Evolutionary conservation across 2,329 filamentous ascomycete species (phyloP), one percentile per base, ranked within the genome.

Genomic region (Emmonsiellopsis sp.): DNA sequence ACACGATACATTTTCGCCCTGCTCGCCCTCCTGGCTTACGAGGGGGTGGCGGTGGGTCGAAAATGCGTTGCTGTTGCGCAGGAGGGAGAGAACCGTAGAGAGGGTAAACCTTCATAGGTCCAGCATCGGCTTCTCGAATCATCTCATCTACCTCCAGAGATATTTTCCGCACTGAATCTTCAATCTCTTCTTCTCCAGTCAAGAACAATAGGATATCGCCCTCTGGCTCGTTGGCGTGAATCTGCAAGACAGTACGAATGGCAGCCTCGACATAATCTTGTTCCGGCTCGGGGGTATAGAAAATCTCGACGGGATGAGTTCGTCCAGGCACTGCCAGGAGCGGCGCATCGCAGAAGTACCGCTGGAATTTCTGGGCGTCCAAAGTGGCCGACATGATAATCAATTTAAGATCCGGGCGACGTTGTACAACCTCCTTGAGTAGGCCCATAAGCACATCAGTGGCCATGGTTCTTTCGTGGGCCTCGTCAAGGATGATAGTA

Each of bases 321-420:
- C 93, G 85, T 67, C 93, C 93, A 37, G 93, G 93, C 2, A 98
- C 93, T 26, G 92, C 89, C 51, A 98, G 82, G 41, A 98, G 79
- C 6, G 93, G 93, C 4, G 93, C 93, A 63, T 95, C 83, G 73
- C 90, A 88, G 76, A 98, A 98, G 75, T 98, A 98, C 56, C 84
- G 85, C 71, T 97, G 93, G 69, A 98, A 98, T 73, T 98, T 98
- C 67, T 95, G 86, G 5, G 93, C 93, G 73, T 98, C 93, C 52
- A 98, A 81, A 8, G 93, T 98, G 56, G 93, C 93, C 67, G 92
- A 97, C 84, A 97, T 98, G 79, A 98, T 93, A 66, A 98, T 93
- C 65, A 98, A 88, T 77, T 98, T 98, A 65, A 98, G 78, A 70
- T 98, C 93, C 3, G 88, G 81, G 55, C 93, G 81, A 63, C 90